Conservation (phyloP, 1,284 basidiomycete species). For the Rhodotorula mucilaginosa region DNA sequence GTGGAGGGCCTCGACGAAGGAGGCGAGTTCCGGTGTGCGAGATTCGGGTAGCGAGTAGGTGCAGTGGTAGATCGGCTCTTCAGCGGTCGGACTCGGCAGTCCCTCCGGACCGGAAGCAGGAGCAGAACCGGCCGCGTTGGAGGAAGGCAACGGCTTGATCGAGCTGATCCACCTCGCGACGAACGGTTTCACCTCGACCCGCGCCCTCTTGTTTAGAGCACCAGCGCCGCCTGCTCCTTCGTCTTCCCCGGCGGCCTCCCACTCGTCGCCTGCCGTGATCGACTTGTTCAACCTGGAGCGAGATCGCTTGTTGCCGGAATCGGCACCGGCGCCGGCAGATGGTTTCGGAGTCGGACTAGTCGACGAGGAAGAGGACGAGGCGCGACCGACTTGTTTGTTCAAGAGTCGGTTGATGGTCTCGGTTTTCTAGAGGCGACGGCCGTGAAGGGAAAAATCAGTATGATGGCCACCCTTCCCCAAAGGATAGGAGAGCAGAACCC, state of each 20-base stretch:
- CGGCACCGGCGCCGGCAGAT: not conserved
- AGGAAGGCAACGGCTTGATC: constrained; percentile 3
- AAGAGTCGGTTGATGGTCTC: constrained; percentile 42
- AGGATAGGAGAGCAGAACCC: no score
- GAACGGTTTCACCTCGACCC: constrained; percentile 9
- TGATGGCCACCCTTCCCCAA: no score
- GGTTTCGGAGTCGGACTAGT: not conserved
- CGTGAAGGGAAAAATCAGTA: no score
- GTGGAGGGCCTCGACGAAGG: not conserved
- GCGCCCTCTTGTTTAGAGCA: not conserved
- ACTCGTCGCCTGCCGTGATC: constrained; percentile 2
- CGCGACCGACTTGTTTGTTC: constrained; percentile 38
- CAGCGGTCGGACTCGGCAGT: not conserved
- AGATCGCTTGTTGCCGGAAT: not conserved
- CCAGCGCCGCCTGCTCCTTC: not conserved
- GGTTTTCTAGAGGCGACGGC: constrained; percentile 23
- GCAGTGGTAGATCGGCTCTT: not conserved
- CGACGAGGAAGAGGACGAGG: not conserved
- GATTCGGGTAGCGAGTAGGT: constrained; percentile 15
- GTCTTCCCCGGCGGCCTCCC: not conserved
- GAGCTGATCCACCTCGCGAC: constrained; percentile 25
- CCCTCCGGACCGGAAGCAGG: no score
- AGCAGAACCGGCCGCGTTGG: not conserved
- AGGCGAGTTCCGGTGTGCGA: not conserved
- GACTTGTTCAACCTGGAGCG: constrained; percentile 24